phyloP scores from a whole-genome alignment of 179 eudicot species.

The Drosera spatulata region DNA sequence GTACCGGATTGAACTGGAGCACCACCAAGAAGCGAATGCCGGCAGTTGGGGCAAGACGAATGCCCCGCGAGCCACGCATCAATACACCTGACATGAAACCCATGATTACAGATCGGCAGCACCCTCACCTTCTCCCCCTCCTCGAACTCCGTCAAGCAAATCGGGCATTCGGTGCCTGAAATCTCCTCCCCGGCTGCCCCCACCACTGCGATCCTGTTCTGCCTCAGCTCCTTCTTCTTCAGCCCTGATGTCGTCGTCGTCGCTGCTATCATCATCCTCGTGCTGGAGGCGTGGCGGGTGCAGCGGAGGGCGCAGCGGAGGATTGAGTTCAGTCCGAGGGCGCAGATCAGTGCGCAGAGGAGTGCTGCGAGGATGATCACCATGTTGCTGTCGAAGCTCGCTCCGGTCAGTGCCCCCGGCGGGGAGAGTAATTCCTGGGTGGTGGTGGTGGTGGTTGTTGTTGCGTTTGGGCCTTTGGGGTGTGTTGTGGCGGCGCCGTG shows the following conservation, averaged over 20 bases:
- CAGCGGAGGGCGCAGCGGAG: slow-evolving; percentile 26
- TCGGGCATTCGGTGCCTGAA: slow-evolving; percentile 20
- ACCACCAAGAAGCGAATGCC: slow-evolving; percentile 10
- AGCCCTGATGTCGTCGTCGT: slow-evolving; percentile 14
- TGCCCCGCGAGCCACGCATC: slow-evolving; percentile 31
- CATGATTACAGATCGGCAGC: slow-evolving; percentile 30
- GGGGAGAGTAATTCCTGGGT: too few relatives aligned
- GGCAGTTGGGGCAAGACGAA: slow-evolving; percentile 36
- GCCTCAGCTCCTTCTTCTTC: slow-evolving; percentile 17
- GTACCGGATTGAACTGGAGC: not conserved
- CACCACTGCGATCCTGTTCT: slow-evolving; percentile 12
- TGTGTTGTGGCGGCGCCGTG: too few relatives aligned
- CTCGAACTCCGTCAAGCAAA: slow-evolving; percentile 30
- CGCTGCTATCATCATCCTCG: slow-evolving; percentile 8
- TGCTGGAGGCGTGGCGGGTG: slow-evolving; percentile 10
- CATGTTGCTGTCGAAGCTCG: slow-evolving; percentile 30
- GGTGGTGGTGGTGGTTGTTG: too few relatives aligned
- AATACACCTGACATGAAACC: slow-evolving; percentile 30
- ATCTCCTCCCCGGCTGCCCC: slow-evolving; percentile 3
- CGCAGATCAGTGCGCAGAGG: slow-evolving; percentile 30
- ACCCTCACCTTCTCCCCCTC: slow-evolving; percentile 36
- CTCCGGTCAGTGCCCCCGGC: too few relatives aligned
- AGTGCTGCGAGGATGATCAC: slow-evolving; percentile 32
- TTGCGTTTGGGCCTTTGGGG: too few relatives aligned
- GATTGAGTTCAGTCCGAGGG: slow-evolving; percentile 28